These are phyloP conservation scores for Calonectria pauciramosa DNA, from an alignment of 2,329 filamentous ascomycete genomes.

Conservation along the genomic window DNA sequence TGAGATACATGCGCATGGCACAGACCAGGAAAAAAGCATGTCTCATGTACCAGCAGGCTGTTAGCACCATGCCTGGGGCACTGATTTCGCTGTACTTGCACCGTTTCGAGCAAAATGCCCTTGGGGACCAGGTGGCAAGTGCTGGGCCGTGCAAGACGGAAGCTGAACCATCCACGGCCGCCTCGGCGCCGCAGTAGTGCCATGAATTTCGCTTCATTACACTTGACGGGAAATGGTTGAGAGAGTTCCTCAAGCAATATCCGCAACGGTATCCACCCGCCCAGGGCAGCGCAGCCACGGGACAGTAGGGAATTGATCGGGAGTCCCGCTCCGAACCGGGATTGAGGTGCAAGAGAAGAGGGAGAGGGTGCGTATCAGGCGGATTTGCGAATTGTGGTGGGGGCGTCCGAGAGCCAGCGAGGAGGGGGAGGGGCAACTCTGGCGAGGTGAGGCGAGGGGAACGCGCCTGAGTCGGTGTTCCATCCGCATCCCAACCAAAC, in stretches of 20 bases:
- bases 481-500: conserved; percentile 30
- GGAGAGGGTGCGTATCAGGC: not conserved
- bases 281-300: conserved; percentile 26
- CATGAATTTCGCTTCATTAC: conserved; percentile 1
- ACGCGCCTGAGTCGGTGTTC: conserved; percentile 33
- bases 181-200: not conserved
- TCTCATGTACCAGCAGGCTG: not conserved
- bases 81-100: not conserved
- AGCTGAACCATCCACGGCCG: not conserved
- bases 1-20: too few relatives aligned
- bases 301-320: conserved; percentile 39
- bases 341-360: conserved; percentile 8
- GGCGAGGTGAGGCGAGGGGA: conserved; percentile 25
- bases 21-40: too few relatives aligned
- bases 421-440: conserved; percentile 37
- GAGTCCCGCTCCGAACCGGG: conserved; percentile 35
- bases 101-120: not conserved
- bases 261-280: not conserved
- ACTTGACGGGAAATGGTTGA: conserved; percentile 24
- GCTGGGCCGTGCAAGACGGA: not conserved
- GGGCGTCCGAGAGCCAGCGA: conserved; percentile 28
- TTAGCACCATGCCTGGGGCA: not conserved
- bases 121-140: not conserved
- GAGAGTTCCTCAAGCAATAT: conserved; percentile 7
- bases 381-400: conserved; percentile 24